These are phyloP conservation scores for Pyrenochaeta sp. DNA, from an alignment of 2,329 filamentous ascomycete species.

Conservation along the genomic window DNA sequence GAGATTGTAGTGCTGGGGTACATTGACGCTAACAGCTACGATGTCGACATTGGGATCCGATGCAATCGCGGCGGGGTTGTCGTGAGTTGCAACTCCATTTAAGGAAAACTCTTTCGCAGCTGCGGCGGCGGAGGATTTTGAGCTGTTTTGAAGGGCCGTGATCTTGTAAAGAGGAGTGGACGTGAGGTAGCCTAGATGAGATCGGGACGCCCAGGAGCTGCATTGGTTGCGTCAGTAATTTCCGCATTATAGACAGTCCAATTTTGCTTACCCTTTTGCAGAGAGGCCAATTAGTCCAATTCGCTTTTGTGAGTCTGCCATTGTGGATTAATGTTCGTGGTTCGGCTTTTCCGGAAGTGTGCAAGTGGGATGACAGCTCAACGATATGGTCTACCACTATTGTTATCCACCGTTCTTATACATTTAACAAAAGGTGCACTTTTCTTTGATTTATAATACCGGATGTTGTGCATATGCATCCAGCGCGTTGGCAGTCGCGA, in stretches of 20 bases:
- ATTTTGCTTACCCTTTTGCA: conserved; percentile 34
- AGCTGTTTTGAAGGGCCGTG: conserved; percentile 61
- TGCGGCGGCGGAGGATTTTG: conserved; percentile 51
- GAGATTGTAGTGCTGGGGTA: conserved; percentile 54
- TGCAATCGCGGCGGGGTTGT: conserved; percentile 54
- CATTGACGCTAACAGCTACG: conserved; percentile 56
- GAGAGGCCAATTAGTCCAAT: conserved; percentile 46
- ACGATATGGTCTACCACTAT: background rate
- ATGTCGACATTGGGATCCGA: conserved; percentile 58
- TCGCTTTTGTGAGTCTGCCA: conserved; percentile 26
- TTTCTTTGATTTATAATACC: background rate
- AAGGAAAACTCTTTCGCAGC: conserved; percentile 52
- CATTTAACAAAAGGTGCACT: background rate
- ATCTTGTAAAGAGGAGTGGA: conserved; percentile 54
- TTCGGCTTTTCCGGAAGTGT: background rate
- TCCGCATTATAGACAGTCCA: too few relatives aligned
- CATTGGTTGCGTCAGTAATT: conserved; percentile 4
- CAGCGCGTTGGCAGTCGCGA: background rate
- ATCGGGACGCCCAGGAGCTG: conserved; percentile 48
- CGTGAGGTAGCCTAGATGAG: conserved; percentile 52
- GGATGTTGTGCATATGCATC: background rate
- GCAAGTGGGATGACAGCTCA: background rate
- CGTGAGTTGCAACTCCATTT: conserved; percentile 53
- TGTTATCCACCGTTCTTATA: background rate
- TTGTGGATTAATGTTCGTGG: background rate